phyloP scores from a whole-genome alignment of 495 filamentous ascomycete genomes.

The Penicillium daleae region DNA sequence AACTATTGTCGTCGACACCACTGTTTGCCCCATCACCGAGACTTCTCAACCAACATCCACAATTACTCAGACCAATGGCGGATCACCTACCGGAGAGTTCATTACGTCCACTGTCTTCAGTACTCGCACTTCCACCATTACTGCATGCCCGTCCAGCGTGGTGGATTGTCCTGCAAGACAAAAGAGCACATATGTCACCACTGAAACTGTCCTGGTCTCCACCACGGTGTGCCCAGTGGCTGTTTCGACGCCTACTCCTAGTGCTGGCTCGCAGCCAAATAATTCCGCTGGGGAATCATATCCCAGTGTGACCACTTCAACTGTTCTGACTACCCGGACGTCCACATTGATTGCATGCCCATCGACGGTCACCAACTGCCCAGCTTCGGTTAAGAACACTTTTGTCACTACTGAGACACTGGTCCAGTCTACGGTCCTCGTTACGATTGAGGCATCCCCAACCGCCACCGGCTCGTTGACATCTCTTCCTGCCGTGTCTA shows the following conservation, averaged over 20 bases:
- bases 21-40: background rate
- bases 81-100: background rate
- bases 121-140: conserved; percentile 39
- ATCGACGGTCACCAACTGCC: conserved; percentile 26
- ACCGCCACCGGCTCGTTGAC: background rate
- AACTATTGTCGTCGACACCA: background rate
- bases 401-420: conserved; percentile 27
- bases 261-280: conserved; percentile 10
- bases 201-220: conserved; percentile 32
- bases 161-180: conserved; percentile 30
- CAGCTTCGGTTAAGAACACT: conserved; percentile 26
- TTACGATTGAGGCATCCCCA: background rate
- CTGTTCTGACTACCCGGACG: conserved; percentile 23
- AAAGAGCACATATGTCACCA: conserved; percentile 25
- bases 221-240: conserved; percentile 36
- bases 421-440: conserved; percentile 16
- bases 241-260: conserved; percentile 13
- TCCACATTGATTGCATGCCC: conserved; percentile 28
- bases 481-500: background rate
- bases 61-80: background rate
- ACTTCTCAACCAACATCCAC: background rate
- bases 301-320: conserved; percentile 17
- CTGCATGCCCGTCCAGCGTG: conserved; percentile 34
- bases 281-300: conserved; percentile 7
- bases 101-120: conserved; percentile 44